A percentile compares a stretch with the other conserved stretches of the same genome.
These are phyloP conservation scores for Pseudopithomyces maydicus DNA, from an alignment of 2,329 filamentous ascomycete genomes.

Conservation along the genomic window DNA sequence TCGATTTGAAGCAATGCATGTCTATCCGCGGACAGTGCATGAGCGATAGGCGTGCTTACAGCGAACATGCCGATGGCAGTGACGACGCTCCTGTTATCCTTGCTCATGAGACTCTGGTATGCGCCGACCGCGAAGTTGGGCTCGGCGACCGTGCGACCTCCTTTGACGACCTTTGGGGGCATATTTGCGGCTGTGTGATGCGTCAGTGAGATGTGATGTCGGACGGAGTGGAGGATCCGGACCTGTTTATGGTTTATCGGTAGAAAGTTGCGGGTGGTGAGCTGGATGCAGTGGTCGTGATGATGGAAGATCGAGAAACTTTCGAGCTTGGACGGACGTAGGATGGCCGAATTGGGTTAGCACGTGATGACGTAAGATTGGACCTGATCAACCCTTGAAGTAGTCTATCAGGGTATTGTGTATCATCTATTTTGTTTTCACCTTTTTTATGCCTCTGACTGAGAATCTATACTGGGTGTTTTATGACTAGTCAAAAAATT, in stretches of 20 bases:
- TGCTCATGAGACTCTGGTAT: constrained; percentile 49
- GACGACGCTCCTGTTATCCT: constrained; percentile 57
- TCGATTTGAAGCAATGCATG: neutral
- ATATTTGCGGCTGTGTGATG: constrained; percentile 18
- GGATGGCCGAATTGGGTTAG: neutral
- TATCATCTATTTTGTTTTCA: neutral
- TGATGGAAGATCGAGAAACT: constrained; percentile 32
- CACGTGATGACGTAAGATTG: neutral
- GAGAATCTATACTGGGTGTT: no score
- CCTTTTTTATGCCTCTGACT: no score
- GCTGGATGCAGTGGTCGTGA: constrained; percentile 17
- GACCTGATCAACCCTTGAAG: neutral
- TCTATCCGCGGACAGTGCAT: neutral
- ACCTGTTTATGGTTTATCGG: constrained; percentile 10
- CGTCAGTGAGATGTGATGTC: neutral
- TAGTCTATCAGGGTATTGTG: neutral
- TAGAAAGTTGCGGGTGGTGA: neutral
- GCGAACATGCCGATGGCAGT: constrained; percentile 56
- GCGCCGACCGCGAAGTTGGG: constrained; percentile 48
- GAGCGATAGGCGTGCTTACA: constrained; percentile 46
- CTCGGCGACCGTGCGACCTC: constrained; percentile 34
- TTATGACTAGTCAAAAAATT: no score
- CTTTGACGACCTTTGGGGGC: constrained; percentile 37
- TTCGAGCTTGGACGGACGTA: constrained; percentile 15
- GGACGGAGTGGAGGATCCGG: neutral